These are phyloP conservation scores for Hyphodiscus hymeniophilus DNA, from an alignment of 495 filamentous ascomycete genomes.

Conservation along the genomic window DNA sequence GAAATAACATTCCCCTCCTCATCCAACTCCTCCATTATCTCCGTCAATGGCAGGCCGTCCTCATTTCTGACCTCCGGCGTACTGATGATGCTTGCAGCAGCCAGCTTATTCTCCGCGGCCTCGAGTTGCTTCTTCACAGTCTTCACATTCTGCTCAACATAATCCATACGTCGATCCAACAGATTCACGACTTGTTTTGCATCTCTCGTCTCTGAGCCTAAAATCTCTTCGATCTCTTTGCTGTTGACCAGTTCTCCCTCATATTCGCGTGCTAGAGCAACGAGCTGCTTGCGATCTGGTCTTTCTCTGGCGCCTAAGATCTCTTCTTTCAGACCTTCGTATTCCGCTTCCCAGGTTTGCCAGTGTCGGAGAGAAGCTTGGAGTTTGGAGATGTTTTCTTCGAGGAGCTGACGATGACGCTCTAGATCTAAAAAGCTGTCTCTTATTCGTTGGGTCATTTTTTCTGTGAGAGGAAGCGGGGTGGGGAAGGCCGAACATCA, in stretches of 20 bases:
- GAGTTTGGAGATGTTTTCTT: slow-evolving; percentile 67
- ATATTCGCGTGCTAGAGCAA: slow-evolving; percentile 35
- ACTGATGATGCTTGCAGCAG: slow-evolving; percentile 36
- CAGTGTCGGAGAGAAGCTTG: slow-evolving; percentile 72
- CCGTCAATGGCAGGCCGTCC: slow-evolving; percentile 65
- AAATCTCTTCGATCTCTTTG: slow-evolving; percentile 55
- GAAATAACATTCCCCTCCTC: slow-evolving; percentile 81
- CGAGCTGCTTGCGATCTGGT: slow-evolving; percentile 41
- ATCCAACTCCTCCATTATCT: slow-evolving; percentile 88
- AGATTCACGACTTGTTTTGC: slow-evolving; percentile 53
- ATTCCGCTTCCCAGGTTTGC: slow-evolving; percentile 85
- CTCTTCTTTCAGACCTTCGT: slow-evolving; percentile 79
- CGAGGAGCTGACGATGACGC: slow-evolving; percentile 63
- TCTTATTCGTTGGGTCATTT: slow-evolving; percentile 22
- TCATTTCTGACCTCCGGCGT: slow-evolving; percentile 45
- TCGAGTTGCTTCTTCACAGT: slow-evolving; percentile 62
- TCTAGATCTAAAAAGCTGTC: slow-evolving; percentile 55
- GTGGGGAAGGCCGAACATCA: too few relatives aligned
- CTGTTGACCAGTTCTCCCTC: slow-evolving; percentile 35
- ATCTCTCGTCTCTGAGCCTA: slow-evolving; percentile 43
- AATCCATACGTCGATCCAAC: slow-evolving; percentile 73
- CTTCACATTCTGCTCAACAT: slow-evolving; percentile 72
- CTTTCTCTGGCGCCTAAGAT: slow-evolving; percentile 45
- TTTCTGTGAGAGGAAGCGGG: too few relatives aligned
- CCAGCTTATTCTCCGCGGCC: slow-evolving; percentile 57